Evolutionary conservation across 768 basidiomycete species (phyloP), one percentile per base, ranked within the genome.

Genomic region (Mycena maculata): DNA sequence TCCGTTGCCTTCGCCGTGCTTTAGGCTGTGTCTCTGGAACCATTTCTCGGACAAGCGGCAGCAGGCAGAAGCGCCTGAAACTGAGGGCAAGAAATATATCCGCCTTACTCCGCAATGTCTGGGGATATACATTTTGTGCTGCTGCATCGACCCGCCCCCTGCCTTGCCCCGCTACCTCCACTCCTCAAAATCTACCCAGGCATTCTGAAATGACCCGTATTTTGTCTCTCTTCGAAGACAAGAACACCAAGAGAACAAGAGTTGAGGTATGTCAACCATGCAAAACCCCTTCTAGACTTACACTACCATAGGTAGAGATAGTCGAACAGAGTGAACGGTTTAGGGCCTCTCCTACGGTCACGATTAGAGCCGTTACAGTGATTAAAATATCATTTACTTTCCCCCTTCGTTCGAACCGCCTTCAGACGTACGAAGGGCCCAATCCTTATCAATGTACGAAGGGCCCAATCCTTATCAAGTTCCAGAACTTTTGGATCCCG

Each of bases 361-460:
- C 44, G 49, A 66, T 70, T 58, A 63, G 68, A 0, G 12, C 48
- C 10, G 33, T 61, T 3, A 69, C 68, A 16, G 68, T 62, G 22
- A 30, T 65, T 49, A 69, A 69, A 36, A 36, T 36, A 36, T 27
- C 12, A 20, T 33, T 22, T 42, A 10, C 38, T 18, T 1, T 12
- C 9, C 10, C 20, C 4, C 25, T 18, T n/a, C n/a, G 3, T 41
- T 45, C 36, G 23, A 28, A 59, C 20, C 13, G 9, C n/a, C 8
- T 15, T 15, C 49, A 70, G 69, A 62, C 39, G 1, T 70, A 53
- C 31, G 69, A 66, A 22, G 69, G 69, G 12, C 64, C 60, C 10
- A 70, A 70, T 54, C 69, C 69, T 12, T 70, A 58, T n/a, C n/a
- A 65, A 25, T n/a, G 1, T 70, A 53, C 31, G 69, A 66, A 22